Evolutionary conservation across 345 rosid species (phyloP), one percentile per base, ranked within the genome.

Genomic region (Salix udensis): DNA sequence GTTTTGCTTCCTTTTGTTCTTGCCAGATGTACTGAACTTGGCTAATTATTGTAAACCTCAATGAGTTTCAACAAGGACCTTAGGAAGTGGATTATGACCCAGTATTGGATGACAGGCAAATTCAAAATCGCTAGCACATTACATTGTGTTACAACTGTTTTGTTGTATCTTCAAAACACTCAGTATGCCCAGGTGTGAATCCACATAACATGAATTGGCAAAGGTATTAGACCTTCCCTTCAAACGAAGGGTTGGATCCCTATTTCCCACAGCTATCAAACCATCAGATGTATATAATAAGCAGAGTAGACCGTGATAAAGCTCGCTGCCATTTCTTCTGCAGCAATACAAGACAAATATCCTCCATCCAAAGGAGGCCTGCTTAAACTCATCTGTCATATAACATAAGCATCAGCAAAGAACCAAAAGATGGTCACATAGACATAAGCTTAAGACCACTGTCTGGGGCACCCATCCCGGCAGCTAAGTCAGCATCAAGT

Each of bases 401-500:
- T 36, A 58, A 15, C 42, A 31, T 39, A 14, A 24, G 69, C 44
- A 80, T 14, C 14, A 65, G 64, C 55, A 48, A 50, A 15, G 5
- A 42, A 44, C 70, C 37, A 14, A 58, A 70, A 6, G 36, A 40
- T 28, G 77, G 70, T 89, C 85, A 91, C 61, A 78, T 53, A 0
- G 89, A 70, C 93, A 89, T 89, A 72, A 95, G 88, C 83, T 87
- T 89, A 16, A 91, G 90, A 24, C 98, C 98, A 86, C 91, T 91
- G 75, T 96, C 97, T 0, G 99, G 99, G 91, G 86, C 89, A 36
- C 98, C 99, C 99, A 89, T 93, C 82, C 98, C 99, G 72, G 82
- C 93, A 11, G 99, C 98, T 76, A 92, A 87, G 19, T 93, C 98
- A 10, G 98, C 98, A 82, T 95, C 97, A 5, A 95, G 94, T 80